phyloP scores from a whole-genome alignment of 2,329 filamentous ascomycete genomes.

The Beauveria pseudobassiana region DNA sequence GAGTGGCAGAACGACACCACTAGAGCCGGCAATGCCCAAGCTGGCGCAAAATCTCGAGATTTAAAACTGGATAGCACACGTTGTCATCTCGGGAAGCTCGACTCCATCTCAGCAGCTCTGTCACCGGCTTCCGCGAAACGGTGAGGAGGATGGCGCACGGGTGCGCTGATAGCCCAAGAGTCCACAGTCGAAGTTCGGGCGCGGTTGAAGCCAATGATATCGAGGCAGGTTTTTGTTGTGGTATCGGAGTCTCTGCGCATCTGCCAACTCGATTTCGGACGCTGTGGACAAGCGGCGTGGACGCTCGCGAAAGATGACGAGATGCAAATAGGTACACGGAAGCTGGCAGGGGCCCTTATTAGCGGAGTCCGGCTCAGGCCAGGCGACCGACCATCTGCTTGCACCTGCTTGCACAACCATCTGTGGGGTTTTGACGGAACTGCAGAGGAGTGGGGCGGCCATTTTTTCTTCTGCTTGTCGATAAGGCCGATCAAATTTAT shows the following conservation, averaged over 20 bases:
- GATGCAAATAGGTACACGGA: background rate
- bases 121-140: background rate
- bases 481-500: slow-evolving; percentile 14
- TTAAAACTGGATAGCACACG: background rate
- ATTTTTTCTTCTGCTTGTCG: slow-evolving; percentile 13
- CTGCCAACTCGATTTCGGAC: background rate
- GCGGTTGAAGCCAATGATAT: background rate
- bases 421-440: background rate
- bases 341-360: slow-evolving; percentile 2
- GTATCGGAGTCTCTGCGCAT: background rate
- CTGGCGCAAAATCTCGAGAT: background rate
- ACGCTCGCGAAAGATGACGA: slow-evolving; percentile 3
- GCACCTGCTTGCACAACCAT: background rate
- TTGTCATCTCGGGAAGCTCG: background rate
- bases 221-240: background rate
- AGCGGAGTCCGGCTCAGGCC: slow-evolving; percentile 2
- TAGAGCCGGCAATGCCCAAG: background rate
- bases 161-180: background rate
- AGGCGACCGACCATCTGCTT: background rate
- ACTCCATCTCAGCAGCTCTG: slow-evolving; percentile 6
- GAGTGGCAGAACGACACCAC: background rate
- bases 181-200: background rate
- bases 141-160: background rate
- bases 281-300: background rate
- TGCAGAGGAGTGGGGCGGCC: background rate